These are phyloP conservation scores for Tetrahymena thermophila DNA, from an alignment of 73 alveolate species.

Conservation along the genomic window DNA sequence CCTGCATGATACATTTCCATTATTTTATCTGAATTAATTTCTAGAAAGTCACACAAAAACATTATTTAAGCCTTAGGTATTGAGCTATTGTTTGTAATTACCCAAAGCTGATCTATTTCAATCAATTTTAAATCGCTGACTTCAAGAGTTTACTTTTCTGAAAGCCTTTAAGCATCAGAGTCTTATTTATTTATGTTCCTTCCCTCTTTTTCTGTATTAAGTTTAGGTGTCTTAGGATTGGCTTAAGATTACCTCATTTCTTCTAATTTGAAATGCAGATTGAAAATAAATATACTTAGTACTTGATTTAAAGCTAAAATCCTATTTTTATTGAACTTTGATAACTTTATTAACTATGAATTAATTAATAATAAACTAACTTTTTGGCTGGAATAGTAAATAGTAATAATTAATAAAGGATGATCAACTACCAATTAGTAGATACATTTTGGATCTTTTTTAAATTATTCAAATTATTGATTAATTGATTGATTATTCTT, in stretches of 20 bases:
- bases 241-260: not conserved
- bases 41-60: not conserved
- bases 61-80: not conserved
- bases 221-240: not conserved
- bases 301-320: not conserved
- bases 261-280: not conserved
- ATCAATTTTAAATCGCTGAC: not conserved
- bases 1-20: not conserved
- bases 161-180: not conserved
- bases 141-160: not conserved
- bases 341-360: not conserved
- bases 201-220: not conserved
- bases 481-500: no score
- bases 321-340: not conserved
- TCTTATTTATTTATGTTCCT: not conserved
- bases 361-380: not conserved
- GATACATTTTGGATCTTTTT: not conserved
- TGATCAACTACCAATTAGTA: no score
- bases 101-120: not conserved
- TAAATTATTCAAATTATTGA: no score
- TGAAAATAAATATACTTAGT: no score
- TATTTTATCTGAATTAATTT: not conserved
- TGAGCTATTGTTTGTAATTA: not conserved
- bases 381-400: not conserved
- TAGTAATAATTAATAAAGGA: no score